phyloP scores from a whole-genome alignment of 352 stramenopile genomes.

The Pilasporangium apinafurcum region DNA sequence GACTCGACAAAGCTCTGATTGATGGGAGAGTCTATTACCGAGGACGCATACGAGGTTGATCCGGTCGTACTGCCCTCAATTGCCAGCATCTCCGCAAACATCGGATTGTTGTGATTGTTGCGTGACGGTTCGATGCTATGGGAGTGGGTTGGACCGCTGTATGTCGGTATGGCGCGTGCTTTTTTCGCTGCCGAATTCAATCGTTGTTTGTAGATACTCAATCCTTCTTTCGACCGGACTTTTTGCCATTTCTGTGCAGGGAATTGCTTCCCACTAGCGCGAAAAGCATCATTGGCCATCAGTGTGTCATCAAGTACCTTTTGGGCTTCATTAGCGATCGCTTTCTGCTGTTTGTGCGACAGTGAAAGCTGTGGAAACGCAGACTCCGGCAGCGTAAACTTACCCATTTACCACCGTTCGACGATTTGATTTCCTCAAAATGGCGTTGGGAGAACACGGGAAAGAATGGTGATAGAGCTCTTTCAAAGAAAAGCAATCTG shows the following conservation, averaged over 20 bases:
- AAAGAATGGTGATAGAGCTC: too few species aligned
- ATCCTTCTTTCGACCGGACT: constrained; percentile 7
- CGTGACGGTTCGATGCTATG: neutral
- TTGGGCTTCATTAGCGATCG: constrained; percentile 6
- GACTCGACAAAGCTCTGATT: constrained; percentile 11
- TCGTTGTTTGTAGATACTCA: constrained; percentile 10
- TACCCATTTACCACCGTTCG: too few species aligned
- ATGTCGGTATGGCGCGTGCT: neutral
- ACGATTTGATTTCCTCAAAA: too few species aligned
- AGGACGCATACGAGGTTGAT: neutral
- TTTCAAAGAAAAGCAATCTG: too few species aligned
- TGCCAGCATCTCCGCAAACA: too few species aligned
- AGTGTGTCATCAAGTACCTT: constrained; percentile 12
- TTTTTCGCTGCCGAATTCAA: constrained; percentile 1
- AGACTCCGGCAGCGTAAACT: constrained; percentile 7
- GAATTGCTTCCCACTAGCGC: neutral
- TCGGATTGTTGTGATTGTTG: too few species aligned
- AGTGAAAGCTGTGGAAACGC: constrained; percentile 8
- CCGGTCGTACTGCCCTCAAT: constrained; percentile 1
- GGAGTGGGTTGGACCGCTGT: neutral
- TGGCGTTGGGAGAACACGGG: too few species aligned
- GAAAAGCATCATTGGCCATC: constrained; percentile 3
- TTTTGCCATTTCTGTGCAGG: constrained; percentile 4
- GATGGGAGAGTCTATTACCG: too few species aligned
- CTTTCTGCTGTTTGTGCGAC: constrained; percentile 4